Evolutionary conservation across 2,329 filamentous ascomycete species (phyloP), one percentile per base, ranked within the genome.

Genomic region (Diplodia corticola): DNA sequence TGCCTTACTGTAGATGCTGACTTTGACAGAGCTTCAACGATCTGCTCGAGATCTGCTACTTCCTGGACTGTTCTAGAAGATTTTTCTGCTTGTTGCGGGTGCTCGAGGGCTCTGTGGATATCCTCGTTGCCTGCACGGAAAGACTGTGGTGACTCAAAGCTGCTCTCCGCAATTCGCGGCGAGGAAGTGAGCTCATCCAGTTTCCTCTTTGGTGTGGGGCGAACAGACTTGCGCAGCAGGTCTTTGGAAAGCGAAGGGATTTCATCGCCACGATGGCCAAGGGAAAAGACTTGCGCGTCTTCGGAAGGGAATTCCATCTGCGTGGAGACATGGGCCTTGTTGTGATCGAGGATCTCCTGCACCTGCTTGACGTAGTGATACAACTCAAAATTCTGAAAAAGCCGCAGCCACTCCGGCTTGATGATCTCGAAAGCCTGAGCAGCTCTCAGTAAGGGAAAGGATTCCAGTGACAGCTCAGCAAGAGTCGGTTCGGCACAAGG

Each of bases 321-420:
- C 20, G 15, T 3, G 1, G 33, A 1, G 2, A 46, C 35, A 4
- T 1, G 33, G n/a, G 7, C 6, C 13, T 13, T 46, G 10, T 33
- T 28, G 1, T 64, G 64, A 57, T 78, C 63, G 5, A 85, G 67
- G 9, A 83, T 69, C 0, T 53, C 5, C 63, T 87, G 83, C 0
- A 84, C 79, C 28, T 77, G 50, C 10, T 75, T 64, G 0, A 86
- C 67, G 68, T 86, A 82, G 0, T 71, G 49, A 0, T 76, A 79
- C 0, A 87, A 75, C 30, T 83, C 76, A 10, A 77, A 67, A 51
- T 88, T 88, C 5, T 80, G 75, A n/a, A 77, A 80, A 0, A 85
- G 69, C 0, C 81, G 78, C 4, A 73, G 68, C 84, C 84, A 88
- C 60, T 85, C 81, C 0, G 78, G 77, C 0, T 70, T 68, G 15